phyloP scores from a whole-genome alignment of 163 green algal genomes.

The Chlamydomonas reinhardtii region DNA sequence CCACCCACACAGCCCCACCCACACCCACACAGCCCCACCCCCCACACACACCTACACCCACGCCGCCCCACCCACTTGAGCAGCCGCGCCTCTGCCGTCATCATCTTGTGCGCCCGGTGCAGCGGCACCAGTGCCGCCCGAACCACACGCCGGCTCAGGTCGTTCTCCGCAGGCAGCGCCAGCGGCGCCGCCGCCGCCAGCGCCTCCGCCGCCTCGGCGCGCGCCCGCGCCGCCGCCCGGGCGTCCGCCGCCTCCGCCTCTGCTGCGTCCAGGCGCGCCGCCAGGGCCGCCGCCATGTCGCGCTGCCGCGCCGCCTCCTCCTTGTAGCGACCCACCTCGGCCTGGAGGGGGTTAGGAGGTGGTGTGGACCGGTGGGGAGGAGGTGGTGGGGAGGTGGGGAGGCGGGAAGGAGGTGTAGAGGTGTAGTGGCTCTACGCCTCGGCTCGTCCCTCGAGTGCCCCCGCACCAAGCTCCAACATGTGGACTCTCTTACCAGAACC shows the following conservation, averaged over 20 bases:
- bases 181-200: slow-evolving; percentile 6
- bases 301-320: slow-evolving; percentile 20
- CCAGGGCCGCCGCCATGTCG: slow-evolving; percentile 11
- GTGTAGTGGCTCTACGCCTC: no score
- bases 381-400: background rate
- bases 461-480: no score
- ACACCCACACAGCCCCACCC: no score
- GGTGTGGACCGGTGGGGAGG: no score
- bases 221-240: background rate
- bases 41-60: background rate
- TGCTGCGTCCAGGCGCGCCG: slow-evolving; percentile 15
- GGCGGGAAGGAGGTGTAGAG: background rate
- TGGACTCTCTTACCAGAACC: no score
- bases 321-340: background rate
- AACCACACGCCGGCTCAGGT: slow-evolving; percentile 6
- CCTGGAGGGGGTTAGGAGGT: background rate
- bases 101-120: slow-evolving; percentile 24
- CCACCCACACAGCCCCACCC: no score
- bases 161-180: slow-evolving; percentile 25
- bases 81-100: slow-evolving; percentile 41
- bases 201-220: background rate
- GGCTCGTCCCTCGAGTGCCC: no score
- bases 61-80: slow-evolving; percentile 1
- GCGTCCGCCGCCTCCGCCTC: slow-evolving; percentile 26
- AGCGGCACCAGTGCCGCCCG: slow-evolving; percentile 26